Percentiles rank a stretch among this genome's conserved stretches.
Conservation (phyloP, 148 eudicot species). For the Silene conica region DNA sequence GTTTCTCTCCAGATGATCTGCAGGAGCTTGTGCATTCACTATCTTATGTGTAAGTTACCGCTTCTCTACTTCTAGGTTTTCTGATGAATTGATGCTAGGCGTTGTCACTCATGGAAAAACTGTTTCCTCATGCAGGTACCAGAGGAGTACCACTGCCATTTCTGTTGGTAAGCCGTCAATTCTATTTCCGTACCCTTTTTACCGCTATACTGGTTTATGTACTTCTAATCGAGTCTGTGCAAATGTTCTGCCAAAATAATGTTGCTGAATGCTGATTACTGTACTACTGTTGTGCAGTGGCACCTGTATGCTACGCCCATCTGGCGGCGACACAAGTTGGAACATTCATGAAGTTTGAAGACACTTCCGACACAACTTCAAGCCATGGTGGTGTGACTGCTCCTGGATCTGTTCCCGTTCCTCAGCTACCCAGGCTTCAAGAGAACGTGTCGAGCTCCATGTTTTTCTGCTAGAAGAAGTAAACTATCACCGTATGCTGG, state of each 20-base stretch:
- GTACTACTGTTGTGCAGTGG: constrained; percentile 42
- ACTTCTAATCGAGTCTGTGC: too few relatives aligned
- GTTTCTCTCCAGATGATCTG: constrained; percentile 80
- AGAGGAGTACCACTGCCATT: constrained; percentile 87
- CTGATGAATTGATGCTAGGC: too few relatives aligned
- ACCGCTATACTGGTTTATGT: too few relatives aligned
- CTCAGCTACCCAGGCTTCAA: constrained; percentile 69
- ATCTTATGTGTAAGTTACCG: constrained; percentile 70
- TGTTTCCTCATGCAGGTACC: constrained; percentile 44
- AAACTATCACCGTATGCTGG: not conserved
- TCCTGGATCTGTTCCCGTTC: constrained; percentile 59
- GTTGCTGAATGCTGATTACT: not conserved
- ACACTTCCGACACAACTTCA: constrained; percentile 61
- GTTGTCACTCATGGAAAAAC: not conserved
- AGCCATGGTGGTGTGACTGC: constrained; percentile 65
- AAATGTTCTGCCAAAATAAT: not conserved
- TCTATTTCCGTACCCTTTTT: not conserved
- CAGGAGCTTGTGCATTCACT: constrained; percentile 85
- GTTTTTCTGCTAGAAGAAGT: constrained; percentile 58
- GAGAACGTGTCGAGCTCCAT: constrained; percentile 70
- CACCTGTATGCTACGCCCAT: constrained; percentile 91
- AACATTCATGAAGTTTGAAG: constrained; percentile 82
- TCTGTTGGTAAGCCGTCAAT: constrained; percentile 60
- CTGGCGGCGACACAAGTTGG: constrained; percentile 85
- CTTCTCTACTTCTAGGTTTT: not conserved